These are phyloP conservation scores for Eleusine coracana DNA, from an alignment of 176 grass and related monocot genomes.

Conservation along the genomic window DNA sequence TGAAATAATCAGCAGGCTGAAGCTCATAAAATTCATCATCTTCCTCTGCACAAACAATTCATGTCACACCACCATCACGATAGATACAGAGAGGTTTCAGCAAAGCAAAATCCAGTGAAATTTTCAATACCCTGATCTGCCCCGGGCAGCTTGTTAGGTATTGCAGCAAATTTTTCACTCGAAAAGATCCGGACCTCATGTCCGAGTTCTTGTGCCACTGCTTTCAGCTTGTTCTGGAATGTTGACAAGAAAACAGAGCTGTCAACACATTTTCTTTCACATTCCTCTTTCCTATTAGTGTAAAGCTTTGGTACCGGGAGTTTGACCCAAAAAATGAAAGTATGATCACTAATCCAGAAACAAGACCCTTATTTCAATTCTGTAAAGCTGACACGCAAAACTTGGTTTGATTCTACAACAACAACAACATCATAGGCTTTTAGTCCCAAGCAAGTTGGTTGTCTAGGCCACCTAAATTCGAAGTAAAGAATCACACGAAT, in stretches of 20 bases:
- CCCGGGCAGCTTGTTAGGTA: constrained; percentile 50
- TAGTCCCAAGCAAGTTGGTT: too few relatives aligned
- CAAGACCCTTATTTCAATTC: not conserved
- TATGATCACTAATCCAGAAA: not conserved
- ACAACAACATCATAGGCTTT: too few relatives aligned
- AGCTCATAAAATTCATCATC: constrained; percentile 94
- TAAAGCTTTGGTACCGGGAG: not conserved
- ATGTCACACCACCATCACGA: constrained; percentile 20
- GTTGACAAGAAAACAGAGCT: constrained; percentile 25
- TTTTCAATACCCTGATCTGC: constrained; percentile 60
- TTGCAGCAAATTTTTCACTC: constrained; percentile 41
- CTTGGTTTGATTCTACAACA: not conserved
- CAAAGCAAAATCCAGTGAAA: not conserved
- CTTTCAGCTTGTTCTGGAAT: constrained; percentile 75
- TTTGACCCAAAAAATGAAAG: not conserved
- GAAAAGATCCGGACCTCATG: constrained; percentile 75
- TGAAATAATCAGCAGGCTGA: constrained; percentile 79
- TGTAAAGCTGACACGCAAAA: not conserved
- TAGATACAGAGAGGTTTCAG: not conserved
- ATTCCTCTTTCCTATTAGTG: not conserved
- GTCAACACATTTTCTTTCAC: not conserved
- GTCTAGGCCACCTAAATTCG: not conserved
- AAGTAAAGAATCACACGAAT: constrained; percentile 2
- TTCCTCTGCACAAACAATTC: constrained; percentile 64
- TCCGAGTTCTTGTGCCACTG: constrained; percentile 68